phyloP scores from a whole-genome alignment of 2,329 filamentous ascomycete species.

The Colletotrichum musicola region DNA sequence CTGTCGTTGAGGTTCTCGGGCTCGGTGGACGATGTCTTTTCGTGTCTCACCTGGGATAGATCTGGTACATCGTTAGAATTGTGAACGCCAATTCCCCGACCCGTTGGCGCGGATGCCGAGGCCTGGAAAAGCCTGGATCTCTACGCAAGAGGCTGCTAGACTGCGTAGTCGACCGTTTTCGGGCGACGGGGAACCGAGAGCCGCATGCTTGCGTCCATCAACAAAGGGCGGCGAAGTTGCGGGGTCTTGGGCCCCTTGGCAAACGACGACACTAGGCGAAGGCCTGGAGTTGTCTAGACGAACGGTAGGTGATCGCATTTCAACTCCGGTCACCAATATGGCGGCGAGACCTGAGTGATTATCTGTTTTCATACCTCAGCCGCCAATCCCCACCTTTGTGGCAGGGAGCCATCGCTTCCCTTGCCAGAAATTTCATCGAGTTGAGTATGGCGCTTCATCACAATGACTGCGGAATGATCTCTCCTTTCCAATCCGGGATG shows the following conservation, averaged over 20 bases:
- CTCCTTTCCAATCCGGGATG: too few species aligned
- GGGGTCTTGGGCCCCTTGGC: neutral
- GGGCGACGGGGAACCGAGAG: neutral
- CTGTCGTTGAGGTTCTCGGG: neutral
- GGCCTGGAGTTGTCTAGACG: neutral
- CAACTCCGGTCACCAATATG: neutral
- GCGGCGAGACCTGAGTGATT: neutral
- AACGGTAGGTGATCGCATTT: neutral
- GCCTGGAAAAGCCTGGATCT: neutral
- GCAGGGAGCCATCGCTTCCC: too few species aligned
- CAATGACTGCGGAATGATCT: too few species aligned
- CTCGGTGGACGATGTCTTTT: neutral
- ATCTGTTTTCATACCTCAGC: neutral
- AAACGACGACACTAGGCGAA: neutral
- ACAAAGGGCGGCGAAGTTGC: neutral
- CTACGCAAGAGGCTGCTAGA: neutral
- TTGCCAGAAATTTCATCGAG: too few species aligned
- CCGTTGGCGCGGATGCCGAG: neutral
- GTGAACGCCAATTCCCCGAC: neutral
- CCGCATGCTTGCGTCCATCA: neutral
- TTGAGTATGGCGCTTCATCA: too few species aligned
- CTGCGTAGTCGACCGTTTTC: neutral
- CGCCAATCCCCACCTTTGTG: neutral
- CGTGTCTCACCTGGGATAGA: neutral
- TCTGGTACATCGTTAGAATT: neutral